Evolutionary conservation across 345 rosid species (phyloP).

Genomic region (Aethionema arabicum): DNA sequence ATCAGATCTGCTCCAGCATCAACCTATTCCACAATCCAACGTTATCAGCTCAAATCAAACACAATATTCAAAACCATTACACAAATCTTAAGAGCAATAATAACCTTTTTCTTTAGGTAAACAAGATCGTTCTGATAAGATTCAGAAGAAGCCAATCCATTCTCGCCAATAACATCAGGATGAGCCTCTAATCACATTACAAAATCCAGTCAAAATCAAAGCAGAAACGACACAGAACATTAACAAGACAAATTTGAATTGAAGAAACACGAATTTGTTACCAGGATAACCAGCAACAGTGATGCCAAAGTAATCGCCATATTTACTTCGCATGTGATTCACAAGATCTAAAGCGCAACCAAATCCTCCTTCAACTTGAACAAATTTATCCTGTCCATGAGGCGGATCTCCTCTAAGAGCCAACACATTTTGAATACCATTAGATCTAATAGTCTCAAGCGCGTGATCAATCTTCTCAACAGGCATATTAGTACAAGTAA

Average conservation of each 20-base stretch:
- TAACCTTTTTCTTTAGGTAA: constrained; percentile 85
- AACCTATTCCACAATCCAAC: constrained; percentile 46
- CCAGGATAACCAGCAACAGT: constrained; percentile 99
- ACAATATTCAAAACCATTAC: constrained; percentile 6
- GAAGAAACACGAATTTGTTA: constrained; percentile 19
- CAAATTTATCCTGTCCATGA: constrained; percentile 95
- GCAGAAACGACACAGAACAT: constrained; percentile 1
- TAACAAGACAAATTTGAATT: background rate
- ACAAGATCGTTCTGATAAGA: constrained; percentile 79
- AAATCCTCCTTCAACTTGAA: constrained; percentile 91
- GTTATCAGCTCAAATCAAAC: constrained; percentile 23
- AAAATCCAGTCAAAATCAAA: constrained; percentile 12
- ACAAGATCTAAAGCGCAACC: constrained; percentile 96
- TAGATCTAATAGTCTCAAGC: constrained; percentile 70
- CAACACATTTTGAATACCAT: constrained; percentile 95
- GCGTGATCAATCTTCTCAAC: constrained; percentile 93
- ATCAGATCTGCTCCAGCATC: constrained; percentile 98
- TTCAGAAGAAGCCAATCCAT: constrained; percentile 72
- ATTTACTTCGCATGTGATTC: constrained; percentile 66
- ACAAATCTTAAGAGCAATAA: background rate
- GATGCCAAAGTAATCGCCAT: constrained; percentile 90
- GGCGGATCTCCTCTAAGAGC: constrained; percentile 99
- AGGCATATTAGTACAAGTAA: constrained; percentile 98
- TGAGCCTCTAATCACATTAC: constrained; percentile 65
- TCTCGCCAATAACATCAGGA: constrained; percentile 73